Conservation (phyloP, 2,329 filamentous ascomycete genomes). For the Colletotrichum sp. region DNA sequence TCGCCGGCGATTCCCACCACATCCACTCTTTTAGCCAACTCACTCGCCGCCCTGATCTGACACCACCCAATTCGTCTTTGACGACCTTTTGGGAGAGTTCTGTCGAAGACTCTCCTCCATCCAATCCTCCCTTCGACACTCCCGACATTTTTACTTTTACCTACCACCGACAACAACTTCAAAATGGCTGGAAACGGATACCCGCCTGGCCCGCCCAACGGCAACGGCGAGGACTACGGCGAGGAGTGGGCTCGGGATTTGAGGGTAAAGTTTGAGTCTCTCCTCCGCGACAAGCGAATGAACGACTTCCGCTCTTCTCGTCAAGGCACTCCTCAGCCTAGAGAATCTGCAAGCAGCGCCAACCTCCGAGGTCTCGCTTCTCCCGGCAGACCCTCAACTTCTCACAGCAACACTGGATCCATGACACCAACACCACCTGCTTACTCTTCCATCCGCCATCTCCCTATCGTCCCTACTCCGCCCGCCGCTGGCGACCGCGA, state of each 20-base stretch:
- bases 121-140: neutral
- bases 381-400: constrained; percentile 51
- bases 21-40: neutral
- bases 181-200: constrained; percentile 44
- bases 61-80: neutral
- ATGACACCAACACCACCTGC: constrained; percentile 46
- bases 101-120: constrained; percentile 9
- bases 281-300: constrained; percentile 86
- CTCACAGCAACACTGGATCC: constrained; percentile 35
- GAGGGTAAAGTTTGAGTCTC: constrained; percentile 82
- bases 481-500: constrained; percentile 69
- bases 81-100: neutral
- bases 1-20: neutral
- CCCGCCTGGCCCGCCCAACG: constrained; percentile 31
- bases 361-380: constrained; percentile 48
- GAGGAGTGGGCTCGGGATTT: constrained; percentile 82
- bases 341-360: constrained; percentile 57
- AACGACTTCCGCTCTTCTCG: constrained; percentile 71
- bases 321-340: constrained; percentile 59
- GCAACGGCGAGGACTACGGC: constrained; percentile 54
- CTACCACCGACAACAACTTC: constrained; percentile 16
- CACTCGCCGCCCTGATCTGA: neutral
- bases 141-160: neutral
- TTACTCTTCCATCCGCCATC: constrained; percentile 54
- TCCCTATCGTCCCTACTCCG: constrained; percentile 70